phyloP scores from a whole-genome alignment of 139 green algal genomes.

The Pleodorina starrii region DNA sequence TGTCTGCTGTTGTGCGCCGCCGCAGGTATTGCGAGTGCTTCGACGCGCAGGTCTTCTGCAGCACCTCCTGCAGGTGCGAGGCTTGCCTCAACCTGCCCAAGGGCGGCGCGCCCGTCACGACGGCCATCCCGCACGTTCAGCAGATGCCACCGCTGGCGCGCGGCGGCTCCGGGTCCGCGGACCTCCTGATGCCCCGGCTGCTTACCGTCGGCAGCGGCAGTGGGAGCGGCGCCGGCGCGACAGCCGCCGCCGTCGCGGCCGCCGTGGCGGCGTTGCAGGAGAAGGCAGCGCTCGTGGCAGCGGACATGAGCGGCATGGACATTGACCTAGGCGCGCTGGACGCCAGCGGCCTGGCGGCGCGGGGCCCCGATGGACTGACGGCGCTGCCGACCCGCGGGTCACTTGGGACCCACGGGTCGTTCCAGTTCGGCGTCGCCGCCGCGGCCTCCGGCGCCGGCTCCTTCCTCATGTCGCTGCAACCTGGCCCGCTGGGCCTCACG shows the following conservation, averaged over 20 bases:
- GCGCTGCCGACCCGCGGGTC: background rate
- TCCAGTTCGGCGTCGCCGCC: background rate
- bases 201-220: background rate
- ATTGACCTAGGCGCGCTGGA: background rate
- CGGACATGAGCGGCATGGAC: background rate
- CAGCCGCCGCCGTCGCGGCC: too few relatives aligned
- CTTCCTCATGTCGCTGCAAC: background rate
- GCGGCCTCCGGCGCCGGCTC: background rate
- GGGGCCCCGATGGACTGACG: too few relatives aligned
- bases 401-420: background rate
- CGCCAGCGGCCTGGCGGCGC: background rate
- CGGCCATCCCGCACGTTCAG: constrained; percentile 1
- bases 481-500: background rate
- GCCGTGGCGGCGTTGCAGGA: background rate
- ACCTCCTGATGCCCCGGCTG: background rate
- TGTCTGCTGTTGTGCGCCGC: too few relatives aligned
- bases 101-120: background rate
- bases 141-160: background rate
- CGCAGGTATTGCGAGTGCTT: constrained; percentile 84
- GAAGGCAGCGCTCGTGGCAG: background rate
- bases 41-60: constrained; percentile 73
- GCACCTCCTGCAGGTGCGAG: constrained; percentile 70
- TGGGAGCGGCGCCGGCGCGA: background rate
- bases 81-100: constrained; percentile 57
- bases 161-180: background rate